Base-by-base conservation (phyloP, 495 filamentous ascomycete species). In the Parmelia sp. region DNA sequence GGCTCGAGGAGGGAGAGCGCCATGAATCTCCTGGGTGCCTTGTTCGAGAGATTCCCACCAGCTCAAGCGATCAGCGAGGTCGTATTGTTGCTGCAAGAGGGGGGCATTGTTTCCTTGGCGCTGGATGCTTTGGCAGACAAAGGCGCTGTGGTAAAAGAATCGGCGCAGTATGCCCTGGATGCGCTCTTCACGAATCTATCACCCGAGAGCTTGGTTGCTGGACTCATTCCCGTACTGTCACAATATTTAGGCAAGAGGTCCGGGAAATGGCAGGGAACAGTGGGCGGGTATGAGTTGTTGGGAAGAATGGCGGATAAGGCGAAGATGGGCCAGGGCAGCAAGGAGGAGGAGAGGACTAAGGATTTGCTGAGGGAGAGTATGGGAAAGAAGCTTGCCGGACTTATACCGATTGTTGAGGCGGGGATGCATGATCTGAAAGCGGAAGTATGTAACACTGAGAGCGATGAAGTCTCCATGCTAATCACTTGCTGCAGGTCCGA, bases 371-470 rank as follows among this genome's bases (percentile, higher is more conserved):
- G 93, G 61, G 91, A 96, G 68, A 81, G 89, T 19, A 93, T 99
- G 91, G 94, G 94, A 40, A 90, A 88, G 74, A 90, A 89, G 69
- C 82, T 99, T 6, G 93, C 95, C 70, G 83, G 86, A 27, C 74
- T 99, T 68, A 99, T 99, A 67, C 93, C 93, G 8, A 80, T 96
- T 42, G 92, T 93, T 37, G 94, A 99, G 78, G 81, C 80, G 56
- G 92, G 91, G 65, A 97, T 99, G 92, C 90, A 96, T 73, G 95
- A 99, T 75, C 79, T 99, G 67, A 99, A 97, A 80, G 70, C 79
- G 62, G 94, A 98, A 66, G 92, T 89, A 36, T 39, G 68, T 67
- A 19, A 39, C 23, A 2, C 37, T 49, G 3, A 42, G 12, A 6
- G 23, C 51, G n/a, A 19, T 33, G 19, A n/a, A n/a, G n/a, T n/a